These are phyloP conservation scores for Botryotinia narcissicola DNA, from an alignment of 2,329 filamentous ascomycete genomes.

Conservation along the genomic window DNA sequence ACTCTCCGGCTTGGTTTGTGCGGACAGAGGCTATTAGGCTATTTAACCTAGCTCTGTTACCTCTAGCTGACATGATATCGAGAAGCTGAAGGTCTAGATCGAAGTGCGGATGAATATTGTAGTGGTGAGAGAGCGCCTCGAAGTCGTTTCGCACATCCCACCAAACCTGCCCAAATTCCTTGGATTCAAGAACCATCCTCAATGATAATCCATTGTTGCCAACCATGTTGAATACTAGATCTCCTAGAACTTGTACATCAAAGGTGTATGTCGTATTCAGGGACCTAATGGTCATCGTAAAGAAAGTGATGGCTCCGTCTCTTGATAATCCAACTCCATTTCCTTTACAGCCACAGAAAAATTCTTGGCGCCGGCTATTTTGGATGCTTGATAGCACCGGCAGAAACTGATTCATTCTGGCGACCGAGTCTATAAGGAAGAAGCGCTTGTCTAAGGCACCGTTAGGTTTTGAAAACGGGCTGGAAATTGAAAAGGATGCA, in stretches of 20 bases:
- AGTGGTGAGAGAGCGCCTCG: conserved; percentile 7
- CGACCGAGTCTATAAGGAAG: neutral
- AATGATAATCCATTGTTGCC: neutral
- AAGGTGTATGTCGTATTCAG: conserved; percentile 5
- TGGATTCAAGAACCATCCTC: neutral
- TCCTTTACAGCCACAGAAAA: conserved; percentile 3
- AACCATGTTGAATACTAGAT: neutral
- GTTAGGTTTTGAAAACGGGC: neutral
- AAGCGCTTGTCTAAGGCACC: neutral
- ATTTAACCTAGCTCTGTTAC: neutral
- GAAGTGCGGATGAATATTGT: neutral
- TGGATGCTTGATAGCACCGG: neutral
- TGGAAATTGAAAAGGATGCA: neutral
- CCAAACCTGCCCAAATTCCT: neutral
- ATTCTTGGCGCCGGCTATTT: neutral
- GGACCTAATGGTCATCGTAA: neutral
- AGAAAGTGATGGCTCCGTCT: neutral
- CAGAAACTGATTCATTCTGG: neutral
- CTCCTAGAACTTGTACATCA: neutral
- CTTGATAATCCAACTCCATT: neutral
- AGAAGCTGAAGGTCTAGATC: conserved; percentile 10
- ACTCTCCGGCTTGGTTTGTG: neutral
- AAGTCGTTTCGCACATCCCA: conserved; percentile 4
- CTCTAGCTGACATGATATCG: neutral
- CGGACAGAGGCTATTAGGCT: neutral